A percentile compares a stretch with the other conserved stretches of the same genome.
These are phyloP conservation scores for Aspergillus sclerotiicarbonarius DNA, from an alignment of 495 filamentous ascomycete species.

Conservation along the genomic window DNA sequence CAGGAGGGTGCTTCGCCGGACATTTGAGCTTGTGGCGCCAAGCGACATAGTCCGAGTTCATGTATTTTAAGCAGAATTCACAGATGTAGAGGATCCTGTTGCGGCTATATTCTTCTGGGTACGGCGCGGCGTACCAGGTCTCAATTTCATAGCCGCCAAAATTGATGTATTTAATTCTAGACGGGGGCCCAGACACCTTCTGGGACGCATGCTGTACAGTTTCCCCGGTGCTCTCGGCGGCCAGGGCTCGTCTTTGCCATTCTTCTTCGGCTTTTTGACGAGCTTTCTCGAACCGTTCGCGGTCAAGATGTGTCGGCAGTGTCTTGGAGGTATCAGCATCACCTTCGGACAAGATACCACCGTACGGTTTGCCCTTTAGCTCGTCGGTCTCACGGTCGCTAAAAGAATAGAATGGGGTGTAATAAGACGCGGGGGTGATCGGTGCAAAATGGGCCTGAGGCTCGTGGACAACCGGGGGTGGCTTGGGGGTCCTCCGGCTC, in stretches of 20 bases:
- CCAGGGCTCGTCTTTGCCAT: conserved; percentile 66
- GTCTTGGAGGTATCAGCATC: conserved; percentile 92
- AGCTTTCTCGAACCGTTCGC: conserved; percentile 81
- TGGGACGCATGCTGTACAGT: conserved; percentile 47
- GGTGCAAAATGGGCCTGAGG: conserved; percentile 47
- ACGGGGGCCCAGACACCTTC: conserved; percentile 81
- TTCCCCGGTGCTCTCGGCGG: conserved; percentile 47
- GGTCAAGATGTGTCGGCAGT: conserved; percentile 73
- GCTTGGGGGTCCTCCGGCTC: conserved; percentile 38
- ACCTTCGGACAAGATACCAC: conserved; percentile 82
- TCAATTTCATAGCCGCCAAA: conserved; percentile 98
- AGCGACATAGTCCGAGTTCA: conserved; percentile 97
- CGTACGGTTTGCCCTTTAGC: conserved; percentile 88
- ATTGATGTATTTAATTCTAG: conserved; percentile 97
- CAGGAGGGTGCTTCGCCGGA: conserved; percentile 90
- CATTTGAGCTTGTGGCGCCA: conserved; percentile 99
- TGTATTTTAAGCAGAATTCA: conserved; percentile 98
- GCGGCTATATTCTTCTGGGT: conserved; percentile 96
- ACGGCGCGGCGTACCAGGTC: conserved; percentile 99
- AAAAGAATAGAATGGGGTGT: conserved; percentile 77
- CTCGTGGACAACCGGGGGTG: conserved; percentile 32
- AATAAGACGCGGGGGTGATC: conserved; percentile 51
- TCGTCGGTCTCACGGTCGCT: conserved; percentile 87
- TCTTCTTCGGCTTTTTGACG: conserved; percentile 87
- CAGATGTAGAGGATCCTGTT: conserved; percentile 96